Percentiles rank a stretch among this genome's conserved stretches.
phyloP scores from a whole-genome alignment of 148 eudicot species.

The Amaranthus palmeri region DNA sequence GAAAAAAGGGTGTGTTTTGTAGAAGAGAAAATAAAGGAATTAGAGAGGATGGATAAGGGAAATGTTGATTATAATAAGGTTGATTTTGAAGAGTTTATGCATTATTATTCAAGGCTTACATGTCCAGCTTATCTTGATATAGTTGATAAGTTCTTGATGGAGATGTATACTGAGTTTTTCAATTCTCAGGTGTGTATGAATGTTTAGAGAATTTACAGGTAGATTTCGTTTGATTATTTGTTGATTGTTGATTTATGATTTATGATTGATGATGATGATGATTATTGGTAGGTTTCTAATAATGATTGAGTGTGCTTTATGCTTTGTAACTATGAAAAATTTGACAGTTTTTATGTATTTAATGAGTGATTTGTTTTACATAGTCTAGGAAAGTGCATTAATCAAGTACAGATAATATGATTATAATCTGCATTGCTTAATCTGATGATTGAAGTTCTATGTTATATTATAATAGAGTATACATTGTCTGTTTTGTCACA shows the following conservation, averaged over 20 bases:
- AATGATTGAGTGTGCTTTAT: conserved; percentile 7
- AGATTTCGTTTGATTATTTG: neutral
- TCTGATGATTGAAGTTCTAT: too few relatives aligned
- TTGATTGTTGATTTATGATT: conserved; percentile 4
- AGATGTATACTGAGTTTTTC: conserved; percentile 43
- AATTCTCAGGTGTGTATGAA: conserved; percentile 16
- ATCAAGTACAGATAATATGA: neutral
- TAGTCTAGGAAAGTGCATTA: neutral
- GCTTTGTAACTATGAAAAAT: neutral
- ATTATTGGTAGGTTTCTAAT: conserved; percentile 4
- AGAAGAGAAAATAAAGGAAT: conserved; percentile 45
- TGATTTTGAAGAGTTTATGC: conserved; percentile 57
- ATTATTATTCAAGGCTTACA: conserved; percentile 51
- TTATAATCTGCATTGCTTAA: neutral
- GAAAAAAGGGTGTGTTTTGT: conserved; percentile 29
- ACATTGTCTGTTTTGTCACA: too few relatives aligned
- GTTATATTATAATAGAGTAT: too few relatives aligned
- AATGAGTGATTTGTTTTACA: conserved; percentile 2
- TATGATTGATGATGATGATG: conserved; percentile 1
- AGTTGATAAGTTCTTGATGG: conserved; percentile 53
- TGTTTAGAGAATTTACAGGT: neutral
- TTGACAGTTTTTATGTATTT: neutral
- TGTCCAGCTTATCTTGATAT: conserved; percentile 55
- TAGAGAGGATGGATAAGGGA: conserved; percentile 41
- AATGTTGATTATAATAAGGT: conserved; percentile 44